These are phyloP conservation scores for Trypanosoma brucei DNA, from an alignment of 208 protist species.

Conservation along the genomic window DNA sequence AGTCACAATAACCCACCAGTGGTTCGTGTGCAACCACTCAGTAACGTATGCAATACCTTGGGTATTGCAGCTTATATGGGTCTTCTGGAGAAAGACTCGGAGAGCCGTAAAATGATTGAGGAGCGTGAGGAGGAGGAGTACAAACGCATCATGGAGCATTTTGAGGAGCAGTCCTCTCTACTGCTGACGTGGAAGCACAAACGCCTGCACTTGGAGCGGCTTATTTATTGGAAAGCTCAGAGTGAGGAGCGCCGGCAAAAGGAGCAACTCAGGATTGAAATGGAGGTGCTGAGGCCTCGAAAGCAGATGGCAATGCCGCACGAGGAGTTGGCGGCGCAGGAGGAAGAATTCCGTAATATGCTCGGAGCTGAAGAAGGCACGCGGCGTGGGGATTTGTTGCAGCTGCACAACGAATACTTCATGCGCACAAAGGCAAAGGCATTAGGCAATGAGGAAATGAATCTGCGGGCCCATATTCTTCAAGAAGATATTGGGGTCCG, in stretches of 20 bases:
- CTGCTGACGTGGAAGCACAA: conserved; percentile 57
- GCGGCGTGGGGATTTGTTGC: conserved; percentile 1
- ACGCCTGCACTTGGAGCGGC: conserved; percentile 71
- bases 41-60: conserved; percentile 42
- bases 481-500: conserved; percentile 22
- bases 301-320: neutral
- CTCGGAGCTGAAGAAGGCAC: conserved; percentile 6
- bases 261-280: conserved; percentile 13
- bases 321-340: neutral
- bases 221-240: conserved; percentile 70
- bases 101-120: conserved; percentile 30
- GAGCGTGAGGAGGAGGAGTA: conserved; percentile 33
- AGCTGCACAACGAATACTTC: neutral
- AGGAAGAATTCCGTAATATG: conserved; percentile 7
- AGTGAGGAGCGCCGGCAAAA: conserved; percentile 33
- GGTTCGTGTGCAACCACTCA: neutral
- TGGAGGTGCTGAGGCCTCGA: neutral
- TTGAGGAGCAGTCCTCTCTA: conserved; percentile 35
- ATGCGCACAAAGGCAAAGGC: neutral
- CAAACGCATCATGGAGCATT: conserved; percentile 25
- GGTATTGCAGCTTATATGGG: conserved; percentile 56
- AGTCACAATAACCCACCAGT: neutral
- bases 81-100: conserved; percentile 50
- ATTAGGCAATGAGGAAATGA: conserved; percentile 5
- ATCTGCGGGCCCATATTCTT: conserved; percentile 23